phyloP scores from a whole-genome alignment of 192 early-diverging fungal species.

The Coemansia sp. region DNA sequence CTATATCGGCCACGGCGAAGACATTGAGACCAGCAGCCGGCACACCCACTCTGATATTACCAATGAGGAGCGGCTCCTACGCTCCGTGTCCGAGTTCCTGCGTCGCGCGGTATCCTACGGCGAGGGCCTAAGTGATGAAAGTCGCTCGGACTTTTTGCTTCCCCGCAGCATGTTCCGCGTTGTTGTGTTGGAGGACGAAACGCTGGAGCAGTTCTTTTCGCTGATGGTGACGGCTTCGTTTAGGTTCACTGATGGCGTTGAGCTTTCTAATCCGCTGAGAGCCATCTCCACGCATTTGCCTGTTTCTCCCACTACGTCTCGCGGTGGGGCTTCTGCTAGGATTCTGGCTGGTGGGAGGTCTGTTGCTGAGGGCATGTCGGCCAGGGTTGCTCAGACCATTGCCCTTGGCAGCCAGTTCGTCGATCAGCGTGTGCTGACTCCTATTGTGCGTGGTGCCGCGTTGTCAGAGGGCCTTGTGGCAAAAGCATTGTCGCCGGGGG shows the following conservation, averaged over 20 bases:
- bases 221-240: conserved; percentile 43
- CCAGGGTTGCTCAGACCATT: conserved; percentile 47
- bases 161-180: conserved; percentile 64
- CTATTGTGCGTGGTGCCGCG: conserved; percentile 35
- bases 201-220: conserved; percentile 83
- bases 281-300: conserved; percentile 43
- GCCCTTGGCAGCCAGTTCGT: conserved; percentile 53
- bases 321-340: conserved; percentile 15
- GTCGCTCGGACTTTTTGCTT: conserved; percentile 24
- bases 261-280: conserved; percentile 47
- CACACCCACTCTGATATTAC: conserved; percentile 21
- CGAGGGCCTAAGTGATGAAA: background rate
- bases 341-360: conserved; percentile 30
- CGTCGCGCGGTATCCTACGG: conserved; percentile 27
- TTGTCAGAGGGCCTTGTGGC: conserved; percentile 1
- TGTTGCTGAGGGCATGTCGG: conserved; percentile 45
- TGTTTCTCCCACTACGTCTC: conserved; percentile 30
- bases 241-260: conserved; percentile 48
- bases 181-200: conserved; percentile 81
- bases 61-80: conserved; percentile 48
- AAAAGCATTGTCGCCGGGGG: background rate
- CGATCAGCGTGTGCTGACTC: conserved; percentile 34
- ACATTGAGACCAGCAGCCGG: conserved; percentile 23
- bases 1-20: conserved; percentile 61
- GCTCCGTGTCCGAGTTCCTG: conserved; percentile 38